Conservation (phyloP, 805 yeast genomes). For the Suhomyces emberorum region DNA sequence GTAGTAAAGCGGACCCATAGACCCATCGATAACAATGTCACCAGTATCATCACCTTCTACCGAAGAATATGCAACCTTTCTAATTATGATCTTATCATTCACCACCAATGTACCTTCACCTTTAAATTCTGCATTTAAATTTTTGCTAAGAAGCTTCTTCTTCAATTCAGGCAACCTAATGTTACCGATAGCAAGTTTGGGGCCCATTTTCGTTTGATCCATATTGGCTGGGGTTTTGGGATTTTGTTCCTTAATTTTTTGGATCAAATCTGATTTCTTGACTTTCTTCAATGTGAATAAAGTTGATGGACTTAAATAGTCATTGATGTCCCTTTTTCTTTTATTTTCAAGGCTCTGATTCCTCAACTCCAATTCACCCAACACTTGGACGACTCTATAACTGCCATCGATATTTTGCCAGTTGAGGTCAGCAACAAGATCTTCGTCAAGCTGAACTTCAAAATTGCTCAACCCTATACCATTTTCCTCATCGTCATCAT, state of each 20-base stretch:
- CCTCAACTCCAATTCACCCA: conserved; percentile 55
- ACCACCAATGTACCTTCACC: conserved; percentile 92
- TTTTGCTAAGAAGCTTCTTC: conserved; percentile 51
- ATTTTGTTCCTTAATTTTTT: conserved; percentile 10
- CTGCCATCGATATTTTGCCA: conserved; percentile 89
- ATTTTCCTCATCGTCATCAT: conserved; percentile 35
- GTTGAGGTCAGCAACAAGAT: conserved; percentile 52
- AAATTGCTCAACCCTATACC: conserved; percentile 36
- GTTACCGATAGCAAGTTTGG: conserved; percentile 79
- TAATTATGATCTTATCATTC: conserved; percentile 68
- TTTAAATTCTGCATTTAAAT: conserved; percentile 79
- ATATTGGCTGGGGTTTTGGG: conserved; percentile 4
- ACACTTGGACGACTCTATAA: conserved; percentile 75
- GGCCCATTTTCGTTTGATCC: conserved; percentile 9
- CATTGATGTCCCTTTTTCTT: conserved; percentile 19
- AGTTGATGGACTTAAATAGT: conserved; percentile 29
- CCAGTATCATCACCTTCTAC: conserved; percentile 59
- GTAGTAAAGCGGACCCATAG: conserved; percentile 70
- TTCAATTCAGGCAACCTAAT: conserved; percentile 78
- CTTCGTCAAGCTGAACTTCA: conserved; percentile 67
- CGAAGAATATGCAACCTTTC: conserved; percentile 52
- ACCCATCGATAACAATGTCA: conserved; percentile 81
- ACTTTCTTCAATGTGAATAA: conserved; percentile 29
- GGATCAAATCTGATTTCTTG: conserved; percentile 13
- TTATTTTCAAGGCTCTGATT: conserved; percentile 17